Base-by-base conservation (phyloP, 2,329 filamentous ascomycete genomes). In the Raffaelea deltoideospora region DNA sequence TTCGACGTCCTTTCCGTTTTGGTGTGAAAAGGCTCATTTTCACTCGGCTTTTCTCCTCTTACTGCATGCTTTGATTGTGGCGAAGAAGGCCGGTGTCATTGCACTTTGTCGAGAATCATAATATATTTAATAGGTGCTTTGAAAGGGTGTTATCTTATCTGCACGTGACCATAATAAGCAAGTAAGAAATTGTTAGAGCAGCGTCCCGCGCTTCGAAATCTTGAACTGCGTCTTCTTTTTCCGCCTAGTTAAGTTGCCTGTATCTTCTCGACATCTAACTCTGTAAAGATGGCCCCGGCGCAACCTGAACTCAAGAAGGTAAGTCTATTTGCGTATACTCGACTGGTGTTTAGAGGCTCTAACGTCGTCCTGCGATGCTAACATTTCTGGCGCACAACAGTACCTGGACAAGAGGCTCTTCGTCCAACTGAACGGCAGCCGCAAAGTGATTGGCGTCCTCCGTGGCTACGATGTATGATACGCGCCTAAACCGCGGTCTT, bases 301-400 rank as follows among this genome's bases (percentile, higher is more conserved):
- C 90, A 96, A 65, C 90, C 90, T 52, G 92, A 98, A 67, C 75
- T 98, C 45, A 98, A 96, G 66, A 98, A 96, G 77, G 90, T 92
- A 63, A 10, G 41, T 38, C n/a, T n/a, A 3, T 13, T 22, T 14
- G 23, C n/a, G n/a, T n/a, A n/a, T n/a, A n/a, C n/a, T n/a, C n/a
- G n/a, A n/a, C n/a, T n/a, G n/a, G n/a, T n/a, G n/a, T n/a, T n/a
- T n/a, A n/a, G n/a, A n/a, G n/a, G n/a, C n/a, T n/a, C n/a, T n/a
- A n/a, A n/a, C n/a, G n/a, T n/a, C n/a, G n/a, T n/a, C n/a, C n/a
- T n/a, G n/a, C n/a, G n/a, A n/a, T n/a, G n/a, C n/a, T n/a, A n/a
- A n/a, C n/a, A n/a, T n/a, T n/a, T n/a, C n/a, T n/a, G n/a, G n/a
- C n/a, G n/a, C n/a, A n/a, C n/a, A n/a, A n/a, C 51, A 98, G 90